These are phyloP conservation scores for Torulaspora pretoriensis DNA, from an alignment of 1,139 yeast species.

Conservation along the genomic window DNA sequence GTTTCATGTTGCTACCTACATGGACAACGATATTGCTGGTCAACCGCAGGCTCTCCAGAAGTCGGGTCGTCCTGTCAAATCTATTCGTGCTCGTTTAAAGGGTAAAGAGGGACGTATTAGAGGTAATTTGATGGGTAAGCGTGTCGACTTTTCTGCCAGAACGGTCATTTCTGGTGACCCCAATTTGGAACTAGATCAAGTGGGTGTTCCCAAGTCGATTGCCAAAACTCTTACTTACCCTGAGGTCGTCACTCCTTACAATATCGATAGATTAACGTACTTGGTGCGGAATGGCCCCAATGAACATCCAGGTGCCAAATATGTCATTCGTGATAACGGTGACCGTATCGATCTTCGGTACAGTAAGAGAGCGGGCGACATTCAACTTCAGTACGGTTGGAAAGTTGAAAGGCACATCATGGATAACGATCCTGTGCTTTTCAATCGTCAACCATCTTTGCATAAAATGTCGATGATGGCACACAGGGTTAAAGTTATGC, in stretches of 20 bases:
- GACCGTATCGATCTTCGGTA: slow-evolving; percentile 96
- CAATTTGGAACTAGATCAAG: slow-evolving; percentile 93
- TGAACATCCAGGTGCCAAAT: slow-evolving; percentile 99
- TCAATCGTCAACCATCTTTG: slow-evolving; percentile 98
- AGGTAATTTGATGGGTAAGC: slow-evolving; percentile 99
- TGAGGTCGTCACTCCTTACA: slow-evolving; percentile 95
- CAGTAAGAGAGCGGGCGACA: slow-evolving; percentile 97
- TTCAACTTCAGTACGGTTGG: slow-evolving; percentile 98
- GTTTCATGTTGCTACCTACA: slow-evolving; percentile 98
- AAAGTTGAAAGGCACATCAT: slow-evolving; percentile 96
- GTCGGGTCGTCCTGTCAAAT: slow-evolving; percentile 97
- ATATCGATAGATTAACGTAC: slow-evolving; percentile 87
- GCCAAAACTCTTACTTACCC: slow-evolving; percentile 96
- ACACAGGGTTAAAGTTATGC: slow-evolving; percentile 98
- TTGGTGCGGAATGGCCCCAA: slow-evolving; percentile 96
- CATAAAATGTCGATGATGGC: slow-evolving; percentile 99
- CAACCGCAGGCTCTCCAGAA: slow-evolving; percentile 99
- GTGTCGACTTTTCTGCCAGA: slow-evolving; percentile 98
- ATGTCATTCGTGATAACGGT: slow-evolving; percentile 96
- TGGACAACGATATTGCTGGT: slow-evolving; percentile 99
- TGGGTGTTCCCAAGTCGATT: slow-evolving; percentile 95
- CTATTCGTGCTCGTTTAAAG: slow-evolving; percentile 96
- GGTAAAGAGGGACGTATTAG: slow-evolving; percentile 99
- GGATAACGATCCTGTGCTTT: slow-evolving; percentile 95
- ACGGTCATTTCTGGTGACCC: slow-evolving; percentile 99